Evolutionary conservation across 345 rosid genomes (phyloP).

Genomic region (Toxicodendron radicans): DNA sequence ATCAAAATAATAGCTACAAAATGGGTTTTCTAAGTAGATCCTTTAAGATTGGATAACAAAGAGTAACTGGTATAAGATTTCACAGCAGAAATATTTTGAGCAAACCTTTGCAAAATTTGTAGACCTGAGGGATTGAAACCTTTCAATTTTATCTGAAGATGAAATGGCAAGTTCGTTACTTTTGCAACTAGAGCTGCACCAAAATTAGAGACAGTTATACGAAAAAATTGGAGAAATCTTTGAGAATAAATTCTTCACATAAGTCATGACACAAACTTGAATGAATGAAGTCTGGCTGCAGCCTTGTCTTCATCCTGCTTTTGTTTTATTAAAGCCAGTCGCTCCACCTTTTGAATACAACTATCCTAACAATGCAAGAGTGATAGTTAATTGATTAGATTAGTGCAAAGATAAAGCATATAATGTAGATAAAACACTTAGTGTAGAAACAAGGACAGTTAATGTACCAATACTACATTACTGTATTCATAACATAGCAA

Average conservation of each 20-base stretch:
- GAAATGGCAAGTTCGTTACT: conserved; percentile 29
- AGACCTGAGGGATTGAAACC: conserved; percentile 56
- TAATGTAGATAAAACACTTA: neutral
- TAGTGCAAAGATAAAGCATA: neutral
- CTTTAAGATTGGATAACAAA: neutral
- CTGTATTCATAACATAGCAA: neutral
- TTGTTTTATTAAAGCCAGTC: conserved; percentile 63
- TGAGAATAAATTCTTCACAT: neutral
- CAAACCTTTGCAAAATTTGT: conserved; percentile 50
- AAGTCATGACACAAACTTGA: conserved; percentile 47
- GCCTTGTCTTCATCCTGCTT: conserved; percentile 83
- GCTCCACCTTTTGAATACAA: conserved; percentile 55
- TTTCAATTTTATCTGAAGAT: conserved; percentile 40
- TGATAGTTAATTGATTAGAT: conserved; percentile 7
- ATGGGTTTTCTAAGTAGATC: neutral
- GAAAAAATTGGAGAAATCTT: conserved; percentile 8
- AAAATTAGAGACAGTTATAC: conserved; percentile 20
- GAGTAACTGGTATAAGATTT: conserved; percentile 1
- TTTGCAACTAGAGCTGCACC: conserved; percentile 36
- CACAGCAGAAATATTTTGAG: conserved; percentile 9
- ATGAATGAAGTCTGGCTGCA: conserved; percentile 59
- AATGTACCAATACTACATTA: neutral
- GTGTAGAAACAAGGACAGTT: neutral
- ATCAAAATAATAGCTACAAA: neutral
- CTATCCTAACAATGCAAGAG: conserved; percentile 39